Evolutionary conservation across 768 basidiomycete genomes (phyloP).

Genomic region (Agaricus sinodeliciosus): DNA sequence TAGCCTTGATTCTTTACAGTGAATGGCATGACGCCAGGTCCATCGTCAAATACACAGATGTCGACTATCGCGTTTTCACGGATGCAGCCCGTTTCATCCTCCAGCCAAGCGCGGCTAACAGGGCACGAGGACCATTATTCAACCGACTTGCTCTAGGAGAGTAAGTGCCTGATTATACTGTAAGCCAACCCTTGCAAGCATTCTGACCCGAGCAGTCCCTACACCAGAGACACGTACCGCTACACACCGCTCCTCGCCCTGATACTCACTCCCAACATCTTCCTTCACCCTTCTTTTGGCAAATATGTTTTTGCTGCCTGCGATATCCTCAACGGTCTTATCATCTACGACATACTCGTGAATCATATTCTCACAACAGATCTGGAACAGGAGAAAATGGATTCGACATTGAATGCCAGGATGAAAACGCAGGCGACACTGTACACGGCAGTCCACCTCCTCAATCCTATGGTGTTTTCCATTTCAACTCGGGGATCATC

Average conservation of each 20-base stretch:
- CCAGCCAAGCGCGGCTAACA: conserved; percentile 39
- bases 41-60: conserved; percentile 92
- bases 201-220: conserved; percentile 58
- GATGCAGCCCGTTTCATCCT: conserved; percentile 79
- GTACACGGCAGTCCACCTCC: conserved; percentile 69
- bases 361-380: conserved; percentile 33
- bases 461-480: conserved; percentile 92
- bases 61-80: conserved; percentile 93
- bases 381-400: conserved; percentile 1
- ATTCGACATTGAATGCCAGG: conserved; percentile 7
- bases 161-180: conserved; percentile 42
- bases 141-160: conserved; percentile 52
- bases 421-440: conserved; percentile 36
- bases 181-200: neutral
- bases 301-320: conserved; percentile 83
- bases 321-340: conserved; percentile 72
- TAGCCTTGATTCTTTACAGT: conserved; percentile 74
- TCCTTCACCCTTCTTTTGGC: conserved; percentile 82
- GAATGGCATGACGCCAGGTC: conserved; percentile 86
- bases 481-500: conserved; percentile 97
- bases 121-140: conserved; percentile 56
- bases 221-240: conserved; percentile 86
- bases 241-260: conserved; percentile 92
- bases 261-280: conserved; percentile 72
- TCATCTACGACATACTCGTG: conserved; percentile 61